Base-by-base conservation (phyloP, 768 basidiomycete genomes). In the Serendipita vermifera region DNA sequence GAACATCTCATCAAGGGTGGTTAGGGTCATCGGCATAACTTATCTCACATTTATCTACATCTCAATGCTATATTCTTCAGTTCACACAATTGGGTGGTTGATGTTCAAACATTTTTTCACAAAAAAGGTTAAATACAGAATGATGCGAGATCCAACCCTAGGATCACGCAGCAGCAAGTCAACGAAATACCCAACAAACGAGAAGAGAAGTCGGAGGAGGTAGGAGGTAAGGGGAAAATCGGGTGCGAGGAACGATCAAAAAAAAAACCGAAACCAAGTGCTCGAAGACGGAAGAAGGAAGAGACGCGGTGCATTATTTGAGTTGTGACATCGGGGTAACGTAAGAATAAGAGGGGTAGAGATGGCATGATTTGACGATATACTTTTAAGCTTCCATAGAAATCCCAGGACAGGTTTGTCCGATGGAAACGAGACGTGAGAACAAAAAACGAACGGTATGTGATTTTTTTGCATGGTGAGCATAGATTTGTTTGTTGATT, bases 41-140 rank as follows among this genome's bases (percentile, higher is more conserved):
- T n/a, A n/a, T n/a, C n/a, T n/a, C n/a, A n/a, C n/a, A n/a, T n/a
- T n/a, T n/a, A n/a, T n/a, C n/a, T n/a, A n/a, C n/a, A n/a, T n/a
- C n/a, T n/a, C n/a, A n/a, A n/a, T n/a, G n/a, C n/a, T n/a, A n/a
- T n/a, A n/a, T n/a, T n/a, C n/a, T n/a, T n/a, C n/a, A n/a, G n/a
- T n/a, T n/a, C n/a, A n/a, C n/a, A n/a, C n/a, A n/a, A n/a, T n/a
- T n/a, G n/a, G n/a, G n/a, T n/a, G n/a, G n/a, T n/a, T n/a, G n/a
- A n/a, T n/a, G 15, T 26, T 51, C 29, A 51, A 51, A 20, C 15
- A 22, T 20, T 29, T 51, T 51, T 13, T 51, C 31, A 15, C n/a
- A n/a, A n/a, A 17, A 51, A 15, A 51, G 46, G 46, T 51, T 51
- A 51, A 51, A 51, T 51, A 51, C 46, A 51, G 9, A 36, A 36